A percentile compares a stretch with the other conserved stretches of the same genome.
phyloP scores from a whole-genome alignment of 768 basidiomycete genomes.

The Termitomyces sp. region DNA sequence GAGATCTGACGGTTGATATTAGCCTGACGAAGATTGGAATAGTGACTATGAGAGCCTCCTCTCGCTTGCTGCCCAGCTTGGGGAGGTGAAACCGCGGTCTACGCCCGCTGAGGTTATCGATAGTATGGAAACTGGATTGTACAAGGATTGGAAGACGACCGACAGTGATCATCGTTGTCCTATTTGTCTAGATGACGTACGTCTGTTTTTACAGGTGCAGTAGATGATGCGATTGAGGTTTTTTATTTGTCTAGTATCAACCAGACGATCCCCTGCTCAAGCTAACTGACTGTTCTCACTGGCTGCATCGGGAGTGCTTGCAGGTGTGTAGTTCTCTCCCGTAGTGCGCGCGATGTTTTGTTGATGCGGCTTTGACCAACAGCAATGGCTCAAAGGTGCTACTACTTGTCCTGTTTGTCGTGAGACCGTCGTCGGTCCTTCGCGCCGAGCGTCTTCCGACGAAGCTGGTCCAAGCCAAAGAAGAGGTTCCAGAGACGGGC shows the following conservation, averaged over 20 bases:
- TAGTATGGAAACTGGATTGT: conserved; percentile 52
- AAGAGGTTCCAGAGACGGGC: conserved; percentile 6
- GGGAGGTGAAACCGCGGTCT: conserved; percentile 62
- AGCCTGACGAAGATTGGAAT: conserved; percentile 78
- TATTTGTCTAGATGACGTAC: conserved; percentile 80
- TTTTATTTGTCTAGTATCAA: conserved; percentile 45
- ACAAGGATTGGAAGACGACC: conserved; percentile 61
- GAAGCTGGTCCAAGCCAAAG: conserved; percentile 12
- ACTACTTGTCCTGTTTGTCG: conserved; percentile 82
- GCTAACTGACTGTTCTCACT: conserved; percentile 68
- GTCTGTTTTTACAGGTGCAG: conserved; percentile 21
- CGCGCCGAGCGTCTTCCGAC: neutral
- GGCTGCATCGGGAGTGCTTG: conserved; percentile 75
- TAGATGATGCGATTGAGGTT: conserved; percentile 7
- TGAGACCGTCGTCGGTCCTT: conserved; percentile 35
- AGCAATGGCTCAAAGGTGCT: conserved; percentile 81
- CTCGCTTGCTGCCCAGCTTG: conserved; percentile 50
- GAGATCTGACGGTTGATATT: conserved; percentile 3
- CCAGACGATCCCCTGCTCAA: conserved; percentile 59
- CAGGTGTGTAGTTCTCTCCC: conserved; percentile 39
- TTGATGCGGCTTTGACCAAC: conserved; percentile 7
- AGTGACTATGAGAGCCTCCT: conserved; percentile 68
- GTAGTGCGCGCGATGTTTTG: neutral
- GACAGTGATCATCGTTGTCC: conserved; percentile 75
- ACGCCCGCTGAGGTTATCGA: conserved; percentile 60